Evolutionary conservation across 1,284 basidiomycete genomes (phyloP).

Genomic region (Omphalotus olearius): DNA sequence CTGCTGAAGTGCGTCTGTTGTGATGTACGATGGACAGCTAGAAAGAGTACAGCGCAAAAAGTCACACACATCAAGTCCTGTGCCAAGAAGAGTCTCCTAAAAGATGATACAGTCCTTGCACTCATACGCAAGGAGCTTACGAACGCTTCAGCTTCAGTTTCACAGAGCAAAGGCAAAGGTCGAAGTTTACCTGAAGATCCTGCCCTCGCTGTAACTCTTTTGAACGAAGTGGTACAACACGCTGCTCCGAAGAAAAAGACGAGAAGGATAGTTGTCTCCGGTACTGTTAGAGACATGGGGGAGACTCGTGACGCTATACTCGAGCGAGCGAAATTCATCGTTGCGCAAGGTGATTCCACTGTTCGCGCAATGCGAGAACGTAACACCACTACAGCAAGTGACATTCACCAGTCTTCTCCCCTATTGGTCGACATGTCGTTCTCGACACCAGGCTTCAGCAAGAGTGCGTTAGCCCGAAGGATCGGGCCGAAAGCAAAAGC

Average conservation of each 20-base stretch:
- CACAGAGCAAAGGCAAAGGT: conserved; percentile 21
- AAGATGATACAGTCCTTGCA: conserved; percentile 48
- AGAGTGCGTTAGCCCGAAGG: conserved; percentile 7
- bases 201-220: conserved; percentile 35
- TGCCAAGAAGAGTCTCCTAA: conserved; percentile 53
- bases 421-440: not conserved
- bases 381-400: not conserved
- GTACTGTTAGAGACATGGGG: conserved; percentile 42
- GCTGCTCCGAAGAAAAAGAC: conserved; percentile 40
- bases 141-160: conserved; percentile 15
- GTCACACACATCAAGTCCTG: conserved; percentile 62
- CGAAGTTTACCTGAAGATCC: conserved; percentile 12
- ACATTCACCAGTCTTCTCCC: not conserved
- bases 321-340: conserved; percentile 47
- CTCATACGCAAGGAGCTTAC: conserved; percentile 49
- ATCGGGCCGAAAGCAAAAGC: conserved; percentile 1
- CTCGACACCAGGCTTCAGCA: conserved; percentile 9
- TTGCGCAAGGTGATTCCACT: conserved; percentile 22
- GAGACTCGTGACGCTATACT: conserved; percentile 51
- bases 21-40: conserved; percentile 59
- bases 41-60: conserved; percentile 61
- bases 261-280: conserved; percentile 34
- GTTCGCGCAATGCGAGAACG: conserved; percentile 4
- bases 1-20: conserved; percentile 64
- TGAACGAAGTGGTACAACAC: conserved; percentile 50